Percentiles rank a stretch among this genome's conserved stretches.
These are phyloP conservation scores for Aspergillus sp. DNA, from an alignment of 2,329 filamentous ascomycete species.

Conservation along the genomic window DNA sequence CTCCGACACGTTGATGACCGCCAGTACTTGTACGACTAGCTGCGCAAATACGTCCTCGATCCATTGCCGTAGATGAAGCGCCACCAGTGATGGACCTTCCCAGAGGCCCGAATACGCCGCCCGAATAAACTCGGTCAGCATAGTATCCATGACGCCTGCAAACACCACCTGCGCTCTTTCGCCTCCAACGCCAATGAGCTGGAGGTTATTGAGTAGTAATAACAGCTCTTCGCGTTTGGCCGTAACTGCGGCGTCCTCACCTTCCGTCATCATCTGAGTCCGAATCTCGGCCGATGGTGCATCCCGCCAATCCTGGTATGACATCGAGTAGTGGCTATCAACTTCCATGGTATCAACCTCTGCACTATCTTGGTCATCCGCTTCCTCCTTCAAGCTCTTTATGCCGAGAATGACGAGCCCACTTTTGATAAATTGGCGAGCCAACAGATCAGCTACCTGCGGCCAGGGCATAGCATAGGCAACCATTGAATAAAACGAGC, in stretches of 20 bases:
- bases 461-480: slow-evolving; percentile 51
- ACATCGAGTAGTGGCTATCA: slow-evolving; percentile 40
- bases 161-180: slow-evolving; percentile 61
- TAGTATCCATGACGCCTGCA: slow-evolving; percentile 61
- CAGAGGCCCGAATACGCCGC: slow-evolving; percentile 63
- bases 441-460: slow-evolving; percentile 49
- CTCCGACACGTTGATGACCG: slow-evolving; percentile 40
- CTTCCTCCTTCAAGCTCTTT: slow-evolving; percentile 33
- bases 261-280: slow-evolving; percentile 39
- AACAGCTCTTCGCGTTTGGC: slow-evolving; percentile 42
- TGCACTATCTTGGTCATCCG: slow-evolving; percentile 20
- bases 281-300: slow-evolving; percentile 34
- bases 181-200: slow-evolving; percentile 60
- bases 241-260: slow-evolving; percentile 33
- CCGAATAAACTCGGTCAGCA: slow-evolving; percentile 61
- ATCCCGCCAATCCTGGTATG: slow-evolving; percentile 44
- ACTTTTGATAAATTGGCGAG: slow-evolving; percentile 50
- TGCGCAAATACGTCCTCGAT: slow-evolving; percentile 59
- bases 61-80: slow-evolving; percentile 59
- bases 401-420: slow-evolving; percentile 49
- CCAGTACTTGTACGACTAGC: slow-evolving; percentile 55
- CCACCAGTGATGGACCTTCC: slow-evolving; percentile 54
- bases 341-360: slow-evolving; percentile 43
- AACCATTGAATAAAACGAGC: slow-evolving; percentile 53
- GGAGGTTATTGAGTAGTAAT: slow-evolving; percentile 50